Conservation (phyloP, 257 asterid genomes). For the Nicotiana attenuata region DNA sequence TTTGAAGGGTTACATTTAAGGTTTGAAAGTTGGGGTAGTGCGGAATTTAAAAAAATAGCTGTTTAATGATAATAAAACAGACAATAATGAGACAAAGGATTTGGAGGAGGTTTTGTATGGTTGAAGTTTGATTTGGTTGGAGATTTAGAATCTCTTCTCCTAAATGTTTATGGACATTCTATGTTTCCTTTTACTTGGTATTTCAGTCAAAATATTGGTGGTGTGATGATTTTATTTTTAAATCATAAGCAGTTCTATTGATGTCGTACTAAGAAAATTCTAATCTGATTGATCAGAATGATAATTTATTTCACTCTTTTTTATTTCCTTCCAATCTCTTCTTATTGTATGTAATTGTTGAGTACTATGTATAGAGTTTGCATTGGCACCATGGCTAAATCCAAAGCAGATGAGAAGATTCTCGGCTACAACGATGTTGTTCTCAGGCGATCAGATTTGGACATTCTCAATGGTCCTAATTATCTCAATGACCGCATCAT, state of each 20-base stretch:
- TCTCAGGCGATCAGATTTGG: slow-evolving; percentile 64
- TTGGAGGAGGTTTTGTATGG: background rate
- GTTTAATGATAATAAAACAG: background rate
- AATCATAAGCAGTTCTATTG: background rate
- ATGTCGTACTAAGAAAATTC: background rate
- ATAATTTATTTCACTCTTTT: background rate
- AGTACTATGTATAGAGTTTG: background rate
- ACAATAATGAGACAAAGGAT: background rate
- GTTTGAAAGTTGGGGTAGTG: background rate
- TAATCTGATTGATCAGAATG: background rate
- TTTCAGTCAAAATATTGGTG: background rate
- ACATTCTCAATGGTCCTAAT: slow-evolving; percentile 58
- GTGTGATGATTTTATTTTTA: background rate
- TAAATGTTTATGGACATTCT: background rate
- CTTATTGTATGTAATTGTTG: background rate
- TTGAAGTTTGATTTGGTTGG: background rate
- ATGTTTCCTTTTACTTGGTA: background rate
- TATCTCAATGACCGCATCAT: slow-evolving; percentile 79
- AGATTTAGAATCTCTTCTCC: background rate
- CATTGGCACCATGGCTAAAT: slow-evolving; percentile 31
- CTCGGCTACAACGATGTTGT: slow-evolving; percentile 79
- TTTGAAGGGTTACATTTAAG: background rate
- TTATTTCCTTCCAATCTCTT: background rate
- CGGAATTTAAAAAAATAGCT: no score
- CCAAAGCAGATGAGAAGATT: slow-evolving; percentile 40